phyloP scores from a whole-genome alignment of 345 rosid genomes.

The Draba incana region DNA sequence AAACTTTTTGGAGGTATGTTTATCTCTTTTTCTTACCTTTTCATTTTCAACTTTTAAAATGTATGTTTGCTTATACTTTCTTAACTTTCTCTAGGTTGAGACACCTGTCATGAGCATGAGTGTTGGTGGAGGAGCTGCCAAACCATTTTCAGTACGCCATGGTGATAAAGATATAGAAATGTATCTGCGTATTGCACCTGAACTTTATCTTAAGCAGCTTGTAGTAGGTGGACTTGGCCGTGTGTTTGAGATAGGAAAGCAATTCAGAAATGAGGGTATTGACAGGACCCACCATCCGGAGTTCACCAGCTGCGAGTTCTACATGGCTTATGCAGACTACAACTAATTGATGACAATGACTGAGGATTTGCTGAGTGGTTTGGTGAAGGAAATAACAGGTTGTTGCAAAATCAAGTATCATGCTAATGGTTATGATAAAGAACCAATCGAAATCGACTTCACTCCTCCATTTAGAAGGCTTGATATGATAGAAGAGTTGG shows the following conservation, averaged over 20 bases:
- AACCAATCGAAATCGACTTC: conserved; percentile 86
- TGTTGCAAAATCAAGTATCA: no score
- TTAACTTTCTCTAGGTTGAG: conserved; percentile 54
- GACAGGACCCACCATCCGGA: conserved; percentile 84
- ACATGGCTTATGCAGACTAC: conserved; percentile 89
- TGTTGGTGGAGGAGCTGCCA: conserved; percentile 94
- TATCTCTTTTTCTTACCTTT: no score
- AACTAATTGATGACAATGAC: conserved; percentile 79
- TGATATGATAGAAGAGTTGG: conserved; percentile 67
- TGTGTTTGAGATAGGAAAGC: conserved; percentile 88
- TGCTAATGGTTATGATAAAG: conserved; percentile 49
- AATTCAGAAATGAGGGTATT: no score
- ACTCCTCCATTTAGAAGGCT: conserved; percentile 61
- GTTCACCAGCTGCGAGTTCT: conserved; percentile 85
- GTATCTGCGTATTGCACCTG: conserved; percentile 97
- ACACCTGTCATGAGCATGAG: conserved; percentile 91
- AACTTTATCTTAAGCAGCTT: conserved; percentile 77
- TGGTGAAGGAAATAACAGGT: no score
- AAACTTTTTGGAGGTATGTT: conserved; percentile 68
- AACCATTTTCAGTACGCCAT: conserved; percentile 89
- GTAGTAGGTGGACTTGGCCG: conserved; percentile 85
- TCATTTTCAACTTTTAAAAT: no score
- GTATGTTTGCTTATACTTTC: neutral
- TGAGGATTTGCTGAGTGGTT: conserved; percentile 36
- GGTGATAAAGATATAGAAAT: conserved; percentile 75